Evolutionary conservation across 1,284 basidiomycete genomes (phyloP).

Genomic region (Trichosporon ovoides): DNA sequence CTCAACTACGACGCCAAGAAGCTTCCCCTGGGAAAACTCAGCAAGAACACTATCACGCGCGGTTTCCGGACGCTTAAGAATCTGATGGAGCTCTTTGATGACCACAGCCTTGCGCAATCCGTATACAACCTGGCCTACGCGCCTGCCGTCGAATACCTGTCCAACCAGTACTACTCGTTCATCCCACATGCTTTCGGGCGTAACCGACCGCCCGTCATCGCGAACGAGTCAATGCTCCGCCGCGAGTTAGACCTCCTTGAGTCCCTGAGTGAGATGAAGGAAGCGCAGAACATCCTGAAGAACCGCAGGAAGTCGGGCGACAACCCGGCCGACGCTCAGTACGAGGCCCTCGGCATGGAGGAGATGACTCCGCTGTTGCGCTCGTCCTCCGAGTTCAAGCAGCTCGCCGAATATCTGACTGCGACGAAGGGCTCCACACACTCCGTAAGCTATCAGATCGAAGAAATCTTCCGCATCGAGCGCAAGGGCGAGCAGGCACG

Average conservation of each 20-base stretch:
- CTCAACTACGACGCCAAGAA: conserved; percentile 69
- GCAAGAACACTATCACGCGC: conserved; percentile 30
- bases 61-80: conserved; percentile 44
- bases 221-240: conserved; percentile 50
- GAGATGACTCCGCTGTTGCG: conserved; percentile 55
- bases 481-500: conserved; percentile 54
- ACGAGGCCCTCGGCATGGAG: conserved; percentile 55
- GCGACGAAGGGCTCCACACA: conserved; percentile 54
- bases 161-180: conserved; percentile 52
- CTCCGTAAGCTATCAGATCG: conserved; percentile 51
- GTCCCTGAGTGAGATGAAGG: conserved; percentile 56
- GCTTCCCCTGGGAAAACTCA: conserved; percentile 56
- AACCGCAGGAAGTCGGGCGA: conserved; percentile 42
- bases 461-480: conserved; percentile 58
- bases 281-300: conserved; percentile 59
- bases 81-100: conserved; percentile 54
- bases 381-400: conserved; percentile 53
- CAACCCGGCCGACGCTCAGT: conserved; percentile 58
- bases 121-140: conserved; percentile 22
- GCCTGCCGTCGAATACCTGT: conserved; percentile 52
- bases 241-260: conserved; percentile 62
- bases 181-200: conserved; percentile 62
- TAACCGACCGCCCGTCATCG: conserved; percentile 53
- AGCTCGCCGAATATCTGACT: conserved; percentile 54
- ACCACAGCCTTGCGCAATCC: conserved; percentile 51